phyloP scores from a whole-genome alignment of 495 filamentous ascomycete genomes.

The Xylaria bambusicola region DNA sequence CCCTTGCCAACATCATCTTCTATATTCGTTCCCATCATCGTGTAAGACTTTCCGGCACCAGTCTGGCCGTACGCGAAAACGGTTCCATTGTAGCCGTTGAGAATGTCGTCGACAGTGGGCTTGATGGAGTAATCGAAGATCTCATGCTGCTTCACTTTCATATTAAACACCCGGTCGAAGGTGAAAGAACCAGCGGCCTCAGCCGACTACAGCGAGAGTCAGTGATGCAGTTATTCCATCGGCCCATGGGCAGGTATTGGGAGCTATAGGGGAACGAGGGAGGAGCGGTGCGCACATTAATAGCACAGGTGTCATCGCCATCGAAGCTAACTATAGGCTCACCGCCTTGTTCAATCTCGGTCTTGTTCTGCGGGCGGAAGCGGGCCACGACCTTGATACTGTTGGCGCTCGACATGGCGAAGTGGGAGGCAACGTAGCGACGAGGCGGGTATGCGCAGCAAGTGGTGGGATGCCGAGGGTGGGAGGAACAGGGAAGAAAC shows the following conservation, averaged over 20 bases:
- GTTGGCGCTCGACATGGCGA: slow-evolving; percentile 55
- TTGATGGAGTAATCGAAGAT: slow-evolving; percentile 98
- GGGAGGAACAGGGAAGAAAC: not conserved
- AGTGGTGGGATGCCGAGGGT: slow-evolving; percentile 14
- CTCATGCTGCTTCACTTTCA: slow-evolving; percentile 81
- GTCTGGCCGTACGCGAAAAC: slow-evolving; percentile 99
- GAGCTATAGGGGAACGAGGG: slow-evolving; percentile 6
- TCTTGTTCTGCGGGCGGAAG: slow-evolving; percentile 94
- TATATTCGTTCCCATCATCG: slow-evolving; percentile 98
- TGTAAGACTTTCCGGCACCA: slow-evolving; percentile 97
- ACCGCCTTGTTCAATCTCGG: slow-evolving; percentile 86
- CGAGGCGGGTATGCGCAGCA: slow-evolving; percentile 36
- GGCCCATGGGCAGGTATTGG: no score
- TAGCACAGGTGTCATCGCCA: slow-evolving; percentile 81
- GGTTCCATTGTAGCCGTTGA: slow-evolving; percentile 98
- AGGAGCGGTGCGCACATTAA: slow-evolving; percentile 65
- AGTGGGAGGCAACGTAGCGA: slow-evolving; percentile 33
- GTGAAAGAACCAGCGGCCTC: slow-evolving; percentile 87
- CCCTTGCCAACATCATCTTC: slow-evolving; percentile 86
- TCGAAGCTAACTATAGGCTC: slow-evolving; percentile 88
- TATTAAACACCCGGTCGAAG: slow-evolving; percentile 96
- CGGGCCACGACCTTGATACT: slow-evolving; percentile 86
- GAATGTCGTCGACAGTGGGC: slow-evolving; percentile 93
- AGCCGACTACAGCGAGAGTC: slow-evolving; percentile 61
- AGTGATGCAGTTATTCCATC: no score